Conservation (phyloP, 2,329 filamentous ascomycete species). For the Decorospora gaudefroyi region DNA sequence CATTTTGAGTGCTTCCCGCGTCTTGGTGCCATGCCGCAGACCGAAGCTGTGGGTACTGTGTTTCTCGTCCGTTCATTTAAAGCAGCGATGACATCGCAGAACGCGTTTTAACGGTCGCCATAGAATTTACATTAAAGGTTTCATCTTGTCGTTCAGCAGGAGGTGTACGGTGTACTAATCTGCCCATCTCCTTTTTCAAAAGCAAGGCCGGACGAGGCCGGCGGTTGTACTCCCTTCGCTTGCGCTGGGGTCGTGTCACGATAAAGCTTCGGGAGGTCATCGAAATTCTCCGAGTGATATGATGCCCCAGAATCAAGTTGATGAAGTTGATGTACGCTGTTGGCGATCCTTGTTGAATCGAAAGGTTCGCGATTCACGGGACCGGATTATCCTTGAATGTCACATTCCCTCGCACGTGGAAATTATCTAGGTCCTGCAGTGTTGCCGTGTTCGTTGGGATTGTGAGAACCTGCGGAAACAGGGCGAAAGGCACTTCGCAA, state of each 20-base stretch:
- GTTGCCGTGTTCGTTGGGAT: too few species aligned
- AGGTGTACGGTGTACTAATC: not conserved
- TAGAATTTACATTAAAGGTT: not conserved
- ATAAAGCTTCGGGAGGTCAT: conserved; percentile 2
- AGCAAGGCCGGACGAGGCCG: conserved; percentile 1
- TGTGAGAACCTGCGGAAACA: too few species aligned
- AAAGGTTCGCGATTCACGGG: too few species aligned
- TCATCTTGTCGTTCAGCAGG: conserved; percentile 1
- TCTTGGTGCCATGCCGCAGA: conserved; percentile 4
- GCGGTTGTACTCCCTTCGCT: conserved; percentile 13
- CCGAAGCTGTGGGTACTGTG: conserved; percentile 6
- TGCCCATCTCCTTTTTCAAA: not conserved
- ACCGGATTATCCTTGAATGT: too few species aligned
- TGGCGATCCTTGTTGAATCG: too few species aligned
- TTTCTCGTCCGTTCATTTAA: conserved; percentile 8
- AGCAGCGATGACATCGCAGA: conserved; percentile 5
- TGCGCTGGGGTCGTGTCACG: conserved; percentile 11
- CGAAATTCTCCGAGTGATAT: not conserved
- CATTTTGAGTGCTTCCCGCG: conserved; percentile 12
- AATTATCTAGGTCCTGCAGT: too few species aligned
- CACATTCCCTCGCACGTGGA: too few species aligned
- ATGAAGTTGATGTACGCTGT: too few species aligned
- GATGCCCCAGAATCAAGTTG: too few species aligned
- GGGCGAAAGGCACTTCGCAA: too few species aligned
- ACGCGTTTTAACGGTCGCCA: not conserved